These are phyloP conservation scores for Cutaneotrichosporon dermatis DNA, from an alignment of 1,284 basidiomycete species.

Conservation along the genomic window DNA sequence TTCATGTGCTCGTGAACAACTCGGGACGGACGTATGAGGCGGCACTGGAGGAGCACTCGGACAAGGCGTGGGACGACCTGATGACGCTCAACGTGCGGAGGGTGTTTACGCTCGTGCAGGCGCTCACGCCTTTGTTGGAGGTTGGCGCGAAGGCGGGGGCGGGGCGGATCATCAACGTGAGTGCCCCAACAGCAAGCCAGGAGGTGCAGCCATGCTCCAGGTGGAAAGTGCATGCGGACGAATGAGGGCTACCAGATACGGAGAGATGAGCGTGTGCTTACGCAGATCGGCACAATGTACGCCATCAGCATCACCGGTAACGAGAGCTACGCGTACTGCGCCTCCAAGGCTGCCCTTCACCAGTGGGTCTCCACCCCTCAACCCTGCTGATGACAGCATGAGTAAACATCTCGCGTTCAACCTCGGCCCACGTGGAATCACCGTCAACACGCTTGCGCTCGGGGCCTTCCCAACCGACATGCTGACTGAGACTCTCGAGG, in stretches of 20 bases:
- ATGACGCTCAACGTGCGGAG: constrained; percentile 14
- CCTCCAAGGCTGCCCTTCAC: constrained; percentile 56
- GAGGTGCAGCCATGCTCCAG: too few relatives aligned
- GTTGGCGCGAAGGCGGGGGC: constrained; percentile 52
- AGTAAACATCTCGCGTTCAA: constrained; percentile 53
- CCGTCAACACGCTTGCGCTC: constrained; percentile 61
- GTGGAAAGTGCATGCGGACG: too few relatives aligned
- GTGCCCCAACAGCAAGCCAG: too few relatives aligned
- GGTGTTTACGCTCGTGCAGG: constrained; percentile 4
- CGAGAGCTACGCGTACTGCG: constrained; percentile 66
- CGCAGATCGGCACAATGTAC: constrained; percentile 59
- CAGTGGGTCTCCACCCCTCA: constrained; percentile 24
- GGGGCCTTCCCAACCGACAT: constrained; percentile 50
- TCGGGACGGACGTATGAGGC: constrained; percentile 24
- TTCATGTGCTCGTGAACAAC: constrained; percentile 56
- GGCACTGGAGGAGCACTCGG: constrained; percentile 8
- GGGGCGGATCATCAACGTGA: constrained; percentile 57
- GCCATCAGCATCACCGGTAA: constrained; percentile 56
- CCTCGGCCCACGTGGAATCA: constrained; percentile 59
- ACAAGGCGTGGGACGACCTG: constrained; percentile 11
- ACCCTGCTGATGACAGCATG: not conserved
- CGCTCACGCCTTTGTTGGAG: constrained; percentile 50
- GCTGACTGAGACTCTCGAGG: constrained; percentile 56
- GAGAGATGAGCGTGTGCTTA: too few relatives aligned
- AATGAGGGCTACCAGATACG: too few relatives aligned